Evolutionary conservation across 345 rosid genomes (phyloP).

Genomic region (Salix koriyanagi): DNA sequence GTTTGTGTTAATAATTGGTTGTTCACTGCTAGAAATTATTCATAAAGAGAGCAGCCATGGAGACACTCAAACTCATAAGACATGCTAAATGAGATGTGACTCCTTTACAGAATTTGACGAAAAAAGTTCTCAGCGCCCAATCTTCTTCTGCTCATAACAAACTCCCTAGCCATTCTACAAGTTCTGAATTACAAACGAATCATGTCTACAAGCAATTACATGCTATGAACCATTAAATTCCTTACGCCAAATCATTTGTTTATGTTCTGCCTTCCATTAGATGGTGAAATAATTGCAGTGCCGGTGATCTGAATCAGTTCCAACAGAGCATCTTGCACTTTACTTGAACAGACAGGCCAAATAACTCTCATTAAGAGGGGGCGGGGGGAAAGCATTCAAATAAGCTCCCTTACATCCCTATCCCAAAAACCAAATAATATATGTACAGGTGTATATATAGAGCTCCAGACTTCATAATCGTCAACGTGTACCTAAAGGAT

Average conservation of each 20-base stretch:
- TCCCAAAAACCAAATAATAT: not conserved
- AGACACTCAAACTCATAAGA: not conserved
- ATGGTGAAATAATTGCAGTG: not conserved
- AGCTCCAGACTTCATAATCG: not conserved
- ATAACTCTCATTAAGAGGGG: not conserved
- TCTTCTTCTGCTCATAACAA: not conserved
- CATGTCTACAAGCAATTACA: not conserved
- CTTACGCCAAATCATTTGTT: not conserved
- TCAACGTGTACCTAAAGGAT: not conserved
- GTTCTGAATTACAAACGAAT: not conserved
- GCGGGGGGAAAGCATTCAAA: not conserved
- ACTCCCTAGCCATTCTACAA: not conserved
- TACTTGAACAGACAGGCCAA: not conserved
- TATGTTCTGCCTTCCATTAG: not conserved
- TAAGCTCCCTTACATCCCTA: not conserved
- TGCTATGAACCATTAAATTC: not conserved
- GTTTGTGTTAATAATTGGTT: not conserved
- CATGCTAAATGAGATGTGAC: not conserved
- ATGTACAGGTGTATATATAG: not conserved
- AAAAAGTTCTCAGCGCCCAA: not conserved
- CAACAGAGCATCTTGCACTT: not conserved
- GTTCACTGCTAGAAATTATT: not conserved
- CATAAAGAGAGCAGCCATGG: not conserved
- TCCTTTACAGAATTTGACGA: not conserved
- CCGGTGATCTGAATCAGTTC: not conserved